A percentile compares a stretch with the other conserved stretches of the same genome.
Evolutionary conservation across 2,329 filamentous ascomycete species (phyloP).

Genomic region (Verruconis gallopava): DNA sequence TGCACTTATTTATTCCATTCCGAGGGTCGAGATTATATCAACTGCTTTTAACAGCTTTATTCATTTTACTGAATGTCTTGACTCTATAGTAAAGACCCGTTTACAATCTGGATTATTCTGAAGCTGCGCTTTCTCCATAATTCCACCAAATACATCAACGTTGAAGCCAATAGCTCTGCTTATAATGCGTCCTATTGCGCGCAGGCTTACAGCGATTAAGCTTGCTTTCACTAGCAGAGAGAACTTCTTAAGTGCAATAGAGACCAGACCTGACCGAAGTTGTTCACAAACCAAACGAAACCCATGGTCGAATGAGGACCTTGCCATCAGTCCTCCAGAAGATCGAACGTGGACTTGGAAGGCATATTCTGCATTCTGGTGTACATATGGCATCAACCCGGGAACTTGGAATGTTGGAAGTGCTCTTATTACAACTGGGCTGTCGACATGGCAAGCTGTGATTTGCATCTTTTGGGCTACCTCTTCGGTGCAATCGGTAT

Average conservation of each 20-base stretch:
- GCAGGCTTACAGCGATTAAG: too few species aligned
- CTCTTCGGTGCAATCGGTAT: conserved; percentile 23
- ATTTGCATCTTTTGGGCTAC: conserved; percentile 29
- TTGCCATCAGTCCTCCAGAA: conserved; percentile 11
- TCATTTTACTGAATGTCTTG: too few species aligned
- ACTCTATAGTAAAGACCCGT: too few species aligned
- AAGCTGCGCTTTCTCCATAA: too few species aligned
- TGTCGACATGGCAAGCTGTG: conserved; percentile 30
- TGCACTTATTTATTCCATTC: too few species aligned
- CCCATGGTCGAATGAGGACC: conserved; percentile 14
- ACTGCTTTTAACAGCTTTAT: too few species aligned
- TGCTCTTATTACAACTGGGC: conserved; percentile 25
- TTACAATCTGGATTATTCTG: too few species aligned
- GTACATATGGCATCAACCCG: conserved; percentile 12
- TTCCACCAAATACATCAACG: too few species aligned
- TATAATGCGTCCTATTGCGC: too few species aligned
- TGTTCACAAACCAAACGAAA: conserved; percentile 10
- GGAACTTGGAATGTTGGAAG: conserved; percentile 25
- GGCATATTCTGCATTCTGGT: conserved; percentile 13
- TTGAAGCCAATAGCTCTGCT: too few species aligned
- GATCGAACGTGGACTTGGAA: conserved; percentile 14
- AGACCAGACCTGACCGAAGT: conserved; percentile 11
- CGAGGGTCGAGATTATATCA: too few species aligned
- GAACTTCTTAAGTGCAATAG: conserved; percentile 10
- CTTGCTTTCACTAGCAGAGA: conserved; percentile 9